These are phyloP conservation scores for Colletotrichum chlorophyti DNA, from an alignment of 2,329 filamentous ascomycete species.

Conservation along the genomic window DNA sequence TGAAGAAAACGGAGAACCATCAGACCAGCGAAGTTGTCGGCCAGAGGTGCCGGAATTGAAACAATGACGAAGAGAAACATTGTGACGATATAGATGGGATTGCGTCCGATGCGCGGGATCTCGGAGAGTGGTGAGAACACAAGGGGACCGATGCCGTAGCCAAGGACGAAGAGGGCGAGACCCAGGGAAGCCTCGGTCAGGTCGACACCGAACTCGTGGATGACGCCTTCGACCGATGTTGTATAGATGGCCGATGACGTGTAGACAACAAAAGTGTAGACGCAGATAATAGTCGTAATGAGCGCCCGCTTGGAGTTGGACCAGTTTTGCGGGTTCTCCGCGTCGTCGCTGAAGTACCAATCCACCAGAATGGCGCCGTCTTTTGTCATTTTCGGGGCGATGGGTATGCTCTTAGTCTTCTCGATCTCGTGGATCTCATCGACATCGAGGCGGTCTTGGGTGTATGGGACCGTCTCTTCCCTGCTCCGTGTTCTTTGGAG, in stretches of 20 bases:
- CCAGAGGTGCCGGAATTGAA: slow-evolving; percentile 68
- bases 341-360: slow-evolving; percentile 62
- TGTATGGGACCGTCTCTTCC: slow-evolving; percentile 32
- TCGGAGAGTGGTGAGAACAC: slow-evolving; percentile 72
- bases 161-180: slow-evolving; percentile 68
- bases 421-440: slow-evolving; percentile 46
- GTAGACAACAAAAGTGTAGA: slow-evolving; percentile 69
- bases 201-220: slow-evolving; percentile 58
- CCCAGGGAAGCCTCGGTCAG: slow-evolving; percentile 61
- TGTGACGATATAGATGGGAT: slow-evolving; percentile 71
- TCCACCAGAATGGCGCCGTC: slow-evolving; percentile 61
- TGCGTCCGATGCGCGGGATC: slow-evolving; percentile 71
- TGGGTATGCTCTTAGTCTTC: slow-evolving; percentile 53
- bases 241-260: slow-evolving; percentile 55
- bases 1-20: slow-evolving; percentile 70
- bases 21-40: slow-evolving; percentile 67
- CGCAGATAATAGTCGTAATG: slow-evolving; percentile 52
- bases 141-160: slow-evolving; percentile 69
- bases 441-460: slow-evolving; percentile 42
- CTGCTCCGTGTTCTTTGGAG: slow-evolving; percentile 13
- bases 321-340: slow-evolving; percentile 64
- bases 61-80: slow-evolving; percentile 74
- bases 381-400: slow-evolving; percentile 54
- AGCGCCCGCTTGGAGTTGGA: slow-evolving; percentile 47
- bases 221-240: slow-evolving; percentile 53